phyloP scores from a whole-genome alignment of 495 filamentous ascomycete genomes.

The Neurospora sp. region DNA sequence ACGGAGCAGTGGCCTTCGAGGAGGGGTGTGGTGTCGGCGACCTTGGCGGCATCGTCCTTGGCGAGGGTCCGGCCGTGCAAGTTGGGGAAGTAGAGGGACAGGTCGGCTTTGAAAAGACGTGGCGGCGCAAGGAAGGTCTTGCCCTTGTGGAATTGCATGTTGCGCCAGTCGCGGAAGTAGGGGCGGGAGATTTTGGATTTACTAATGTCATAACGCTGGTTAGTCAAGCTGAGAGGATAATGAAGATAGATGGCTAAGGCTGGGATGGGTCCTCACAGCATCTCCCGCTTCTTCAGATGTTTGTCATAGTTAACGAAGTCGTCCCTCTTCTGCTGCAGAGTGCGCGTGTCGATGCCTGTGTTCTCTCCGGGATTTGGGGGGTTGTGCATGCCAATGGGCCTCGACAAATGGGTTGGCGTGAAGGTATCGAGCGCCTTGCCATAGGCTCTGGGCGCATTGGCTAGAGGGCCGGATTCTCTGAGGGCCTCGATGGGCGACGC shows the following conservation, averaged over 20 bases:
- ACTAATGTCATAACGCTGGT: slow-evolving; percentile 13
- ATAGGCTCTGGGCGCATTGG: slow-evolving; percentile 41
- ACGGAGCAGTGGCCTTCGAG: slow-evolving; percentile 63
- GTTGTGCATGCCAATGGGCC: slow-evolving; percentile 70
- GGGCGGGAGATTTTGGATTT: slow-evolving; percentile 57
- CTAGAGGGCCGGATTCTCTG: slow-evolving; percentile 23
- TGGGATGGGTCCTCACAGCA: slow-evolving; percentile 47
- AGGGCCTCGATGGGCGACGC: neutral
- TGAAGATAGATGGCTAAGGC: neutral
- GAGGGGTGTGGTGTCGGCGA: slow-evolving; percentile 58
- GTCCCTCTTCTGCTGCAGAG: slow-evolving; percentile 56
- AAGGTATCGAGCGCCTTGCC: slow-evolving; percentile 49
- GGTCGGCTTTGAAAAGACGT: slow-evolving; percentile 61
- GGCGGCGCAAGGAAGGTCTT: slow-evolving; percentile 80
- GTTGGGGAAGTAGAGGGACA: slow-evolving; percentile 89
- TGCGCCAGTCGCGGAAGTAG: slow-evolving; percentile 89
- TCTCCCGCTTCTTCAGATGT: slow-evolving; percentile 59
- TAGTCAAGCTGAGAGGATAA: neutral
- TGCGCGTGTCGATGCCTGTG: slow-evolving; percentile 59
- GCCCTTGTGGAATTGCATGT: slow-evolving; percentile 69
- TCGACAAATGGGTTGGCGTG: slow-evolving; percentile 56
- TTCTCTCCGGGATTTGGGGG: slow-evolving; percentile 72
- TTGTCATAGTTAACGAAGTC: slow-evolving; percentile 81
- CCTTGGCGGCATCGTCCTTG: slow-evolving; percentile 18
- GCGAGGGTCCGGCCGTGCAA: slow-evolving; percentile 66